Evolutionary conservation across 345 rosid species (phyloP), one percentile per base, ranked within the genome.

Genomic region (Cardamine resedifolia): DNA sequence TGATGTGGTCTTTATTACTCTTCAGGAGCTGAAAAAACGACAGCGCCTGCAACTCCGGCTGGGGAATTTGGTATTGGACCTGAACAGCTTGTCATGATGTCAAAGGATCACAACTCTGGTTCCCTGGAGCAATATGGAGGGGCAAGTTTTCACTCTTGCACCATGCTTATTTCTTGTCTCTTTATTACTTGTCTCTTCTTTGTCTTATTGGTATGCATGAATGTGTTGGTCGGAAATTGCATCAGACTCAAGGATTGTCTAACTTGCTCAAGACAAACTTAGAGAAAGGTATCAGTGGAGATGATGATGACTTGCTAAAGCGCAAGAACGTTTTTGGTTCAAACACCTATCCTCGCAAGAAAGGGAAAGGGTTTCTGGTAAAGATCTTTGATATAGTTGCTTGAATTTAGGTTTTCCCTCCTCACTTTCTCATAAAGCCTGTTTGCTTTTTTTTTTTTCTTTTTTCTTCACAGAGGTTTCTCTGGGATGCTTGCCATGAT

Each of bases 361-460:
- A 92, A 74, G 98, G 99, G 51, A 83, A 96, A 75, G 84, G 86
- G 66, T 96, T 96, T 72, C 85, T 87, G 96, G 99, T 96, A 78
- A 30, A 18, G 24, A 72, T n/a, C 2, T 7, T 16, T 55, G 0
- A 53, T 68, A 28, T 33, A 58, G 16, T 39, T 44, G 20, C 58
- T 59, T 49, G 3, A 64, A 64, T 19, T 57, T 64, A 6, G 16
- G 24, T 49, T 64, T 23, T 15, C 33, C 43, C 7, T 26, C 20
- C 20, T 50, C 68, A 41, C 28, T 50, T 50, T 71, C 50, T 58
- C 49, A 49, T 18, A 7, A 41, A 18, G 57, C 41, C 14, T 27
- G 51, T 55, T 61, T 62, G 14, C 34, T 55, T 50, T 30, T 30
- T 33, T 44, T 39, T 49, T 19, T 58, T 36, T 66, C 20, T n/a